Evolutionary conservation across 768 basidiomycete species (phyloP), one percentile per base, ranked within the genome.

Genomic region (Kwoniella sp.): DNA sequence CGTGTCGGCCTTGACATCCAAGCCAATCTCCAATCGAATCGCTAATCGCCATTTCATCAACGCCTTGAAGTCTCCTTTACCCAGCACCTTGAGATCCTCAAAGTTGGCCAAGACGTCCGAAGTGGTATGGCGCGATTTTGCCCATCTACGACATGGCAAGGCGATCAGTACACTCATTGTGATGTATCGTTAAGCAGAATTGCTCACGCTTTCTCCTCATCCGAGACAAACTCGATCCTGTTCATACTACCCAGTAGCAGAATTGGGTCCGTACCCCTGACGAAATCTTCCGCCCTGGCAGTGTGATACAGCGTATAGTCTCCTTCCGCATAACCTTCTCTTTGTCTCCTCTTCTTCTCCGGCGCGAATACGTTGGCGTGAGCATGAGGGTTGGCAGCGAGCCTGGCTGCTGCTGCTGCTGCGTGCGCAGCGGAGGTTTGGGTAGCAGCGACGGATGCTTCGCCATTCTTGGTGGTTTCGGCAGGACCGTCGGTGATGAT

Each of bases 61-160:
- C 9, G 85, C 76, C 80, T 97, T 98, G 84, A 99, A 99, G 77
- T 99, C 96, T 29, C 94, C 90, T 82, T 97, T 99, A 34, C 96
- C 96, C 34, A 99, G 83, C 3, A 99, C 96, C 79, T 95, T 97
- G 70, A 99, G 84, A 84, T 99, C 96, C 23, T 88, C 86, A 70
- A 89, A 90, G 78, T 91, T 92, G n/a, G 85, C 84, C 77, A 87
- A 86, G 68, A 98, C 83, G 58, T 98, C 95, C 0, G 84, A 78
- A 1, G 90, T 89, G 23, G 92, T 96, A 62, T 89, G 82, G 55
- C 86, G 85, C 55, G 89, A 82, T 56, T 83, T 83, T 31, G 90
- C 80, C 91, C 96, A 95, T 64, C 90, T 92, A 63, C 25, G 23
- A 58, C 2, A 28, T 15, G 20, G 22, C 53, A 55, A 15, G 4